Evolutionary conservation across 2,329 filamentous ascomycete species (phyloP).

Genomic region (Fonsecaea nubica): DNA sequence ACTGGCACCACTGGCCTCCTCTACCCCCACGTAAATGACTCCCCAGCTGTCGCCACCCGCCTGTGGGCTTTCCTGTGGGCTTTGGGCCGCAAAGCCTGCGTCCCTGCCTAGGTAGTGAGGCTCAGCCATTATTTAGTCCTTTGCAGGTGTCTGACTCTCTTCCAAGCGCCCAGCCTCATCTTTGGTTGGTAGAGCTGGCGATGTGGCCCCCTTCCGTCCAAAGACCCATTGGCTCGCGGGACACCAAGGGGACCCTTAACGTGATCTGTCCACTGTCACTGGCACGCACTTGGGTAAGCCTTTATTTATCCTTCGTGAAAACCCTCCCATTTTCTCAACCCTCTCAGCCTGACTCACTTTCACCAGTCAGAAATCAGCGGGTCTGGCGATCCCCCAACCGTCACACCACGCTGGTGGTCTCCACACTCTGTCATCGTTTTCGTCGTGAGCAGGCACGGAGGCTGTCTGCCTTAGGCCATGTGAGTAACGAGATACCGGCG

Average conservation of each 20-base stretch:
- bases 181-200: neutral
- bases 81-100: constrained; percentile 5
- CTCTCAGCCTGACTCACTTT: constrained; percentile 10
- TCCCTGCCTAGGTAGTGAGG: neutral
- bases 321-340: neutral
- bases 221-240: neutral
- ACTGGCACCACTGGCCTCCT: neutral
- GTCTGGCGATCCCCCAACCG: neutral
- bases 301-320: constrained; percentile 1
- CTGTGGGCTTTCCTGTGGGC: constrained; percentile 2
- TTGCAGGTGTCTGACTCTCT: constrained; percentile 5
- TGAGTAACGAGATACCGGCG: neutral
- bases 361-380: neutral
- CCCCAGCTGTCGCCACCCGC: constrained; percentile 6
- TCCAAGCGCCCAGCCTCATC: neutral
- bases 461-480: constrained; percentile 4
- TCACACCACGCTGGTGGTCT: constrained; percentile 6
- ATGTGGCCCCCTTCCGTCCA: neutral
- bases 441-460: neutral
- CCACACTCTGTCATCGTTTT: constrained; percentile 61
- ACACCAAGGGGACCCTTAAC: neutral
- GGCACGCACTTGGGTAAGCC: neutral
- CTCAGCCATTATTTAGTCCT: constrained; percentile 8
- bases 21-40: constrained; percentile 3
- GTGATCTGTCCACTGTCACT: constrained; percentile 1